Conservation (phyloP, 2,329 filamentous ascomycete genomes). For the Penicillium janthinellum region DNA sequence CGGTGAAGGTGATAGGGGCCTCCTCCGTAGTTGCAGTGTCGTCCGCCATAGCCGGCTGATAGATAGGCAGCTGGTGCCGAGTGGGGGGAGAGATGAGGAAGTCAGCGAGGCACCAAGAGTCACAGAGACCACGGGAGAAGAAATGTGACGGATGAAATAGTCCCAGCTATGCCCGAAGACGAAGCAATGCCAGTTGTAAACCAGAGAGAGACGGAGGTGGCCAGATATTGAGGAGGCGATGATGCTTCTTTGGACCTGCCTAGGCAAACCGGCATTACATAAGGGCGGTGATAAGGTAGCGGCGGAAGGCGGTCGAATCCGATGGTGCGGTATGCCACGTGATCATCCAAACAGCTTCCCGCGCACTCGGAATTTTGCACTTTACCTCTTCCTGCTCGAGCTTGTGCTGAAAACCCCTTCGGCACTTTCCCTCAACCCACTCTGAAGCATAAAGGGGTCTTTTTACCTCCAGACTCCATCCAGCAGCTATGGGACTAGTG, state of each 20-base stretch:
- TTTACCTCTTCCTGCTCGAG: conserved; percentile 18
- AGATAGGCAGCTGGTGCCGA: conserved; percentile 7
- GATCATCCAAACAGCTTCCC: conserved; percentile 23
- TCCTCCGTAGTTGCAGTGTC: conserved; percentile 57
- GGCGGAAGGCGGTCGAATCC: conserved; percentile 42
- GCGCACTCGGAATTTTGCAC: conserved; percentile 33
- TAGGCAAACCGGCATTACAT: conserved; percentile 15
- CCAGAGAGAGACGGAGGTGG: background rate
- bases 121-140: background rate
- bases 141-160: conserved; percentile 2
- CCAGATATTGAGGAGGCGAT: background rate
- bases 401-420: conserved; percentile 7
- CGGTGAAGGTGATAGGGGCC: conserved; percentile 86
- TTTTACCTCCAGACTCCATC: conserved; percentile 18
- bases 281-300: conserved; percentile 15
- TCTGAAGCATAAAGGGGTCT: conserved; percentile 22
- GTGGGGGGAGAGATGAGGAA: conserved; percentile 16
- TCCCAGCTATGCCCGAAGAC: background rate
- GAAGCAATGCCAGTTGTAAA: background rate
- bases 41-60: conserved; percentile 41
- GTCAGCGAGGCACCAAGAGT: conserved; percentile 9
- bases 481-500: conserved; percentile 43
- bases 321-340: conserved; percentile 34
- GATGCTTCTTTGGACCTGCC: background rate
- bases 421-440: conserved; percentile 3